These are phyloP conservation scores for Yarrowia phangngaensis DNA, from an alignment of 805 yeast species.

Conservation along the genomic window DNA sequence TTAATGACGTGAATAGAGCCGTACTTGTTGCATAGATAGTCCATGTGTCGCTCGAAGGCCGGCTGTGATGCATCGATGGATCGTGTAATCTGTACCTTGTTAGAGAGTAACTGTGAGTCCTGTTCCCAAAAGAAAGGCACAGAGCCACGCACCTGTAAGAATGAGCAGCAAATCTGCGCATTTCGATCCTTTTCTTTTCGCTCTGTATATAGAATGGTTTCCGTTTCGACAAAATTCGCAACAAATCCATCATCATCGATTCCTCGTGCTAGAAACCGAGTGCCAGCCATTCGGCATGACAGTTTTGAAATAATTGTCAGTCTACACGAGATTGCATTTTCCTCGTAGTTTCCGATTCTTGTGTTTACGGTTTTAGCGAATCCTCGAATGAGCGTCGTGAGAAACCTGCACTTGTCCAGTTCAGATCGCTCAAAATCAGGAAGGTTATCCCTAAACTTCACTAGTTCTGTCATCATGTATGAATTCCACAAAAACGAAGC, in stretches of 20 bases:
- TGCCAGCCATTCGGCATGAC: conserved; percentile 97
- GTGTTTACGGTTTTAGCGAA: conserved; percentile 74
- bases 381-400: conserved; percentile 91
- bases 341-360: conserved; percentile 35
- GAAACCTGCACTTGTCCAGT: conserved; percentile 71
- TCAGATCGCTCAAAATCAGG: conserved; percentile 55
- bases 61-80: conserved; percentile 91
- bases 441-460: conserved; percentile 67
- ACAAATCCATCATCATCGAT: conserved; percentile 93
- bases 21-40: conserved; percentile 62
- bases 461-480: conserved; percentile 79
- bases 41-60: conserved; percentile 78
- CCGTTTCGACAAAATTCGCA: conserved; percentile 94
- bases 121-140: conserved; percentile 98
- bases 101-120: conserved; percentile 83
- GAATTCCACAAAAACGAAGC: conserved; percentile 96
- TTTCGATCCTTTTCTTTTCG: neutral
- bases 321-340: conserved; percentile 40
- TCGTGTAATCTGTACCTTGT: conserved; percentile 84
- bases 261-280: conserved; percentile 91
- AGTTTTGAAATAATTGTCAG: conserved; percentile 86
- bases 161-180: conserved; percentile 56
- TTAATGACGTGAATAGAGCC: conserved; percentile 90
- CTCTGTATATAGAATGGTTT: conserved; percentile 58
- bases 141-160: conserved; percentile 88